Base-by-base conservation (phyloP, 2,329 filamentous ascomycete species). In the Fusarium tanahbumbuense region DNA sequence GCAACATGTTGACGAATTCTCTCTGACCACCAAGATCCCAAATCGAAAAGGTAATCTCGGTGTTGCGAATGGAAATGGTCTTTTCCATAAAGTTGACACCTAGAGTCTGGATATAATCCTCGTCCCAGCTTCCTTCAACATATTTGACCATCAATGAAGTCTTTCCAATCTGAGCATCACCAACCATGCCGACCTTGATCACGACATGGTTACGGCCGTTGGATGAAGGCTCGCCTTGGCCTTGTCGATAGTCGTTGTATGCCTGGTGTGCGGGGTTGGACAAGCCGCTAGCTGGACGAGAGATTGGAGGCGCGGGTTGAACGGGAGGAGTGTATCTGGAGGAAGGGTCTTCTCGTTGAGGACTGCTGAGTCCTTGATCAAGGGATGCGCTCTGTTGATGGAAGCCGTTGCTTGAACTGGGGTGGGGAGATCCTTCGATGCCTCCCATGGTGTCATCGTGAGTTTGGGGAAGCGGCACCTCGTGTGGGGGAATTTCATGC, bases 41-140 rank as follows among this genome's bases (percentile, higher is more conserved):
- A 78, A 99, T 99, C 67, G 94, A 97, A 83, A 99, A 99, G 45
- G 96, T 99, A 81, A 99, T 99, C 82, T 99, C 96, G 18, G 96
- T 99, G 82, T 99, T 99, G 68, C 96, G 92, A 81, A 99, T 99
- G 68, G 93, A 97, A 78, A 99, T 99, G 37, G 96, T 99, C 87
- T 99, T 99, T 81, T 99, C 96, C 96, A 99, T 99, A 82, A 99
- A 99, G 82, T 99, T 99, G 82, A 99, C 96, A 73, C 96, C 96
- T 46, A 99, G 84, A 23, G 96, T 99, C 83, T 99, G 96, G 77
- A 99, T 99, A 81, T 99, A 99, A 80, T 99, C 96, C 83, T 99
- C 96, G 81, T 99, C 96, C 94, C 96, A 99, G 82, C 94, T 98
- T 64, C 96, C 96, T 83, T 99, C 96, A 59, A 99, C 96, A 78